These are phyloP conservation scores for Eutrema salsugineum DNA, from an alignment of 441 rosid genomes.

Conservation along the genomic window DNA sequence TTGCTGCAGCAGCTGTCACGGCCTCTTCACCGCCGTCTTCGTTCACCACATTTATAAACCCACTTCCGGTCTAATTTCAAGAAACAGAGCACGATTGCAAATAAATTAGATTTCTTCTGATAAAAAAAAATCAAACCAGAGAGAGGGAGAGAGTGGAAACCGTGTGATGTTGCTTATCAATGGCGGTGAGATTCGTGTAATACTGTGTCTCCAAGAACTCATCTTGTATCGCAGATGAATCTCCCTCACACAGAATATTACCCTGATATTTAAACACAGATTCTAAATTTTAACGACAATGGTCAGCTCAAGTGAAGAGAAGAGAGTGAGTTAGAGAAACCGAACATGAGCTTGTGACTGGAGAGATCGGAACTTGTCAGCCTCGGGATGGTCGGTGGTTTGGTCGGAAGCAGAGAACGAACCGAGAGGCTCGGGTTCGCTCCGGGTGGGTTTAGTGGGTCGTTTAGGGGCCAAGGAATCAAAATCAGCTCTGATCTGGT, in stretches of 20 bases:
- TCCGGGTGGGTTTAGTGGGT: conserved; percentile 44
- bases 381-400: conserved; percentile 44
- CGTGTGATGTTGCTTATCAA: conserved; percentile 71
- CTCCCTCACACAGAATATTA: conserved; percentile 23
- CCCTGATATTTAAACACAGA: conserved; percentile 23
- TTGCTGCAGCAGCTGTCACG: neutral
- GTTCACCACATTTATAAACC: conserved; percentile 46
- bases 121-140: neutral
- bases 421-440: conserved; percentile 45
- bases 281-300: neutral
- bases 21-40: conserved; percentile 34
- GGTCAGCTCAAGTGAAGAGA: neutral
- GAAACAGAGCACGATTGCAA: neutral
- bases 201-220: conserved; percentile 64
- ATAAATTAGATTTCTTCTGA: neutral
- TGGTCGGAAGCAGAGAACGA: neutral
- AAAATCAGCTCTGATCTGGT: conserved; percentile 54
- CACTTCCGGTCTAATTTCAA: conserved; percentile 55
- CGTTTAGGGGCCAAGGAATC: conserved; percentile 61
- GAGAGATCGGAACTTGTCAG: conserved; percentile 52
- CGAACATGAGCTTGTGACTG: conserved; percentile 46
- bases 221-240: conserved; percentile 27
- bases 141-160: conserved; percentile 15
- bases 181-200: conserved; percentile 47
- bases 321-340: neutral